Base-by-base conservation (phyloP, 2,329 filamentous ascomycete genomes). In the Verticillium albo-atrum region DNA sequence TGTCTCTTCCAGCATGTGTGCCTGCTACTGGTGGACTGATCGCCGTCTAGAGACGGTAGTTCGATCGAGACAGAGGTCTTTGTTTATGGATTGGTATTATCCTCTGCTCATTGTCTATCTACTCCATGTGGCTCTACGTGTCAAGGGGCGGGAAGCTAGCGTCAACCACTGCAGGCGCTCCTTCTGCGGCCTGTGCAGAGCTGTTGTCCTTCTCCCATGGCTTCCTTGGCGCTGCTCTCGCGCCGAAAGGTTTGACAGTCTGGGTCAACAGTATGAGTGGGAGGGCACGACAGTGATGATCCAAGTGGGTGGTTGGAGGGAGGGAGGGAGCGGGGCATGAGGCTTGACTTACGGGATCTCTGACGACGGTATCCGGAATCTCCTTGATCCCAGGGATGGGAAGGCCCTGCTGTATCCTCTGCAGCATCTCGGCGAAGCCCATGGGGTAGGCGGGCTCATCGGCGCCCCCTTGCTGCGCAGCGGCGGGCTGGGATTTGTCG, bases 301-400 rank as follows among this genome's bases (percentile, higher is more conserved):
- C 23, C 14, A 32, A 23, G 3, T 15, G 15, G 7, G 15, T 17
- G 34, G 17, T 17, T 34, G 30, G 14, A n/a, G n/a, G 32, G 35
- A 23, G 55, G 26, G 12, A 51, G n/a, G n/a, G n/a, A n/a, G n/a
- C n/a, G n/a, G n/a, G n/a, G 10, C 25, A 15, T 9, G 35, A 6
- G 12, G 51, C 17, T 6, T 7, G 17, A 68, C 80, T 83, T 61
- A 89, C 88, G 61, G 91, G 84, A 4, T 89, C 89, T 58, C 86
- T 81, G 23, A 93, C 79, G 5, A 97, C 79, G 0, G 89, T 95
- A 65, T 91, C 85, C 4, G 93, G 92, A 57, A 97, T 94, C 63
- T 96, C 86, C 66, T 88, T 87, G 68, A 97, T 96, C 1, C 93
- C 93, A 1, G 92, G 92, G 51, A 97, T 89, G 0, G 90, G 88